A percentile compares a stretch with the other conserved stretches of the same genome.
These are phyloP conservation scores for Aspergillus baeticus DNA, from an alignment of 495 filamentous ascomycete species.

Conservation along the genomic window DNA sequence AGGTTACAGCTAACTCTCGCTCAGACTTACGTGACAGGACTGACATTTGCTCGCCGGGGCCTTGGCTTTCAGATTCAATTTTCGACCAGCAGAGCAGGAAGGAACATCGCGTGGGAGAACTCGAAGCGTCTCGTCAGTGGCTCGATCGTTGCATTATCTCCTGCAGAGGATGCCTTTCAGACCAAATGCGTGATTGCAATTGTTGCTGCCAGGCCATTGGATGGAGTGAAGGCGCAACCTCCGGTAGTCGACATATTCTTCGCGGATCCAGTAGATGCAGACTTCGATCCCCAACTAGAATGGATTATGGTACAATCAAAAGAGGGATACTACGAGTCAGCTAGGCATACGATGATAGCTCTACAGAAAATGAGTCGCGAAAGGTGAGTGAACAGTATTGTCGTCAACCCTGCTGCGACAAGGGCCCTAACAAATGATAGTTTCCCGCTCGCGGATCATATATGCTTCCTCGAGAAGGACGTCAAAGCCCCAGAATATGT, in stretches of 20 bases:
- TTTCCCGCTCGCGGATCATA: slow-evolving; percentile 62
- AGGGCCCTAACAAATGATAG: slow-evolving; percentile 26
- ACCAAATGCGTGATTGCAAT: slow-evolving; percentile 68
- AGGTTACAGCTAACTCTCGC: not conserved
- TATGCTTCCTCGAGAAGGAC: slow-evolving; percentile 50
- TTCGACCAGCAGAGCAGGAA: slow-evolving; percentile 62
- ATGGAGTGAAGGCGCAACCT: slow-evolving; percentile 60
- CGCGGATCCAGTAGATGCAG: slow-evolving; percentile 53
- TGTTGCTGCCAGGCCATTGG: slow-evolving; percentile 68
- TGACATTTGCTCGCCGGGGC: slow-evolving; percentile 61
- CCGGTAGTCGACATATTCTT: slow-evolving; percentile 79
- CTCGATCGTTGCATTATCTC: slow-evolving; percentile 67
- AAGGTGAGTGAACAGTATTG: slow-evolving; percentile 42
- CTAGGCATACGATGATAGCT: slow-evolving; percentile 67
- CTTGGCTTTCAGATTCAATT: slow-evolving; percentile 69
- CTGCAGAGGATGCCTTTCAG: slow-evolving; percentile 61
- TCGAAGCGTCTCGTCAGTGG: slow-evolving; percentile 71
- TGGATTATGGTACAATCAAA: slow-evolving; percentile 78
- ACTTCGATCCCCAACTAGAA: slow-evolving; percentile 68
- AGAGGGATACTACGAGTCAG: slow-evolving; percentile 70
- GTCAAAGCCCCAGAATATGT: slow-evolving; percentile 53
- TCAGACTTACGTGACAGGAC: slow-evolving; percentile 64
- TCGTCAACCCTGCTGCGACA: slow-evolving; percentile 18
- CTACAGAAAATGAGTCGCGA: slow-evolving; percentile 68
- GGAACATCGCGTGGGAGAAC: slow-evolving; percentile 73